These are phyloP conservation scores for Nakaseomyces glabratus DNA, from an alignment of 1,139 yeast species.

Conservation along the genomic window DNA sequence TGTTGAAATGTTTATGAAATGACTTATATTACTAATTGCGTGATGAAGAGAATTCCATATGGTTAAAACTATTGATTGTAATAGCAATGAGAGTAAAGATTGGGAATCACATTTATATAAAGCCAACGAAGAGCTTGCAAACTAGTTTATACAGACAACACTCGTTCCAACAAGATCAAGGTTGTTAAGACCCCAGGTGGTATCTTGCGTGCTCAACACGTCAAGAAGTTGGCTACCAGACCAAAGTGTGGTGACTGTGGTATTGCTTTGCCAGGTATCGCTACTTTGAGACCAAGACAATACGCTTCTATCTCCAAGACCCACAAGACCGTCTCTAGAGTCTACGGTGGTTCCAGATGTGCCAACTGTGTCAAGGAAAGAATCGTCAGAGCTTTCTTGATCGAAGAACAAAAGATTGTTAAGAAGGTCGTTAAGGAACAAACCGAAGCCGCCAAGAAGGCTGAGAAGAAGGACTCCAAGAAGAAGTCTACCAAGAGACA, in stretches of 20 bases:
- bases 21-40: no score
- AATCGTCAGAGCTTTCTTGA: conserved; percentile 97
- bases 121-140: no score
- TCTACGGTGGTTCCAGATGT: conserved; percentile 99
- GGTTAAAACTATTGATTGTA: no score
- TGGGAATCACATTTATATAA: no score
- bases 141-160: no score
- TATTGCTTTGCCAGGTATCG: conserved; percentile 78
- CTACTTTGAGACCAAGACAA: conserved; percentile 95
- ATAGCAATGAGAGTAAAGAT: no score
- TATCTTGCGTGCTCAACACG: conserved; percentile 92
- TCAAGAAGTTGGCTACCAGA: conserved; percentile 89
- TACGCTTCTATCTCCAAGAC: conserved; percentile 92
- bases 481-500: conserved; percentile 13
- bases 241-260: conserved; percentile 99
- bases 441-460: conserved; percentile 68
- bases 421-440: conserved; percentile 97
- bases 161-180: conserved; percentile 98
- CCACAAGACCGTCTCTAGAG: conserved; percentile 97
- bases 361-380: conserved; percentile 98
- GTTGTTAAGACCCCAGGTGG: conserved; percentile 99
- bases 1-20: no score
- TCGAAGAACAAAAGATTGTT: conserved; percentile 99
- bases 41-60: no score
- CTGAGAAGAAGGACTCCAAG: conserved; percentile 21